Percentiles rank a stretch among this genome's conserved stretches.
Conservation (phyloP, 2,329 filamentous ascomycete genomes). For the Cladosporium sp. region DNA sequence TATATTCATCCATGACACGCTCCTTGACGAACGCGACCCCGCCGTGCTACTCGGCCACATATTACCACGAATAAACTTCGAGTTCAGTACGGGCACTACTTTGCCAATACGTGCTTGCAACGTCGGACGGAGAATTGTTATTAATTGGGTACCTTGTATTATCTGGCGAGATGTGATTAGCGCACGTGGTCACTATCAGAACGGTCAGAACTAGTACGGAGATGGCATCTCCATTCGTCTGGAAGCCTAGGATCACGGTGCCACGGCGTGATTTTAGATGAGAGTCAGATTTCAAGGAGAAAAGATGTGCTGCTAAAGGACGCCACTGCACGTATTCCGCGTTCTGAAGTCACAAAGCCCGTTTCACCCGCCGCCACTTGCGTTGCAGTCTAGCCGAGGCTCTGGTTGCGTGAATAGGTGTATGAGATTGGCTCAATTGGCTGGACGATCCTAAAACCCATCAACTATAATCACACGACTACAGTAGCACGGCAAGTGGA, state of each 20-base stretch:
- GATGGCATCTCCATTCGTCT: conserved; percentile 8
- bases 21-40: background rate
- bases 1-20: background rate
- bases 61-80: conserved; percentile 4
- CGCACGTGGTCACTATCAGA: background rate
- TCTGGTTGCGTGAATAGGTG: background rate
- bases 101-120: background rate
- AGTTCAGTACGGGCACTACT: background rate
- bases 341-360: conserved; percentile 1
- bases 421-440: background rate
- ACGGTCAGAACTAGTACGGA: conserved; percentile 11
- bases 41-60: background rate
- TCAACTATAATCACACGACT: background rate
- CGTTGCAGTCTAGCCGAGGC: conserved; percentile 10
- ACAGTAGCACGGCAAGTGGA: background rate
- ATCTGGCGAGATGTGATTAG: background rate
- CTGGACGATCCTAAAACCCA: background rate
- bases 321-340: conserved; percentile 3
- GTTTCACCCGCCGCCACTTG: conserved; percentile 16
- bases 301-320: conserved; percentile 1
- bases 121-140: conserved; percentile 14
- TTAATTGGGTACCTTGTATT: conserved; percentile 7
- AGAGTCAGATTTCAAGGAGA: conserved; percentile 1
- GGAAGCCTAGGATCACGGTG: background rate
- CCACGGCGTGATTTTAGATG: background rate